Conservation (phyloP, 148 eudicot species). For the Heliamphora exappendiculata region DNA sequence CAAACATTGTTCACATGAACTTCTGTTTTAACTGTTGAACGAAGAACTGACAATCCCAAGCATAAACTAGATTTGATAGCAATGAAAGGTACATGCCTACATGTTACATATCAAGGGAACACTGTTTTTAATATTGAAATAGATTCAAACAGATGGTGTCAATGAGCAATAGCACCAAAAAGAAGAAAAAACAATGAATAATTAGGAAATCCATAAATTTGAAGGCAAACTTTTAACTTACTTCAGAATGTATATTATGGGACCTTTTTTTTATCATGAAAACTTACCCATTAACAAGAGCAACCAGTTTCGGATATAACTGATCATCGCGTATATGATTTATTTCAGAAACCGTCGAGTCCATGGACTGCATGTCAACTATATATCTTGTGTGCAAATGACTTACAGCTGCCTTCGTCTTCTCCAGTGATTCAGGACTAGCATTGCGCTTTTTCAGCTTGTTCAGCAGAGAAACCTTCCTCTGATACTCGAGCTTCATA, state of each 20-base stretch:
- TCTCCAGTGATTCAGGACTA: conserved; percentile 70
- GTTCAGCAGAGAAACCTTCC: conserved; percentile 70
- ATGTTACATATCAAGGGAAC: background rate
- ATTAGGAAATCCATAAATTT: background rate
- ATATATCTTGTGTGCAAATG: conserved; percentile 96
- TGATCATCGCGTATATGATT: conserved; percentile 86
- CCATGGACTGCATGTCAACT: conserved; percentile 98
- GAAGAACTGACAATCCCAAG: background rate
- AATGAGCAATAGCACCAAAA: background rate
- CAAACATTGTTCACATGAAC: background rate
- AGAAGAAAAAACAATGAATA: background rate
- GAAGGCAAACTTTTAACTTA: background rate
- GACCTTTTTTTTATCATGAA: background rate
- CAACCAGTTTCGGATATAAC: conserved; percentile 89
- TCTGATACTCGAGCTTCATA: conserved; percentile 88
- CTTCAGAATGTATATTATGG: background rate
- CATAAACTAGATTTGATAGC: background rate
- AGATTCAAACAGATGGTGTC: background rate
- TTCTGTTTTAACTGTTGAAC: background rate
- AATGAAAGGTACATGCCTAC: background rate
- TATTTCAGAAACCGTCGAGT: conserved; percentile 90
- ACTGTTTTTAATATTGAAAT: background rate
- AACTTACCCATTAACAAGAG: conserved; percentile 71
- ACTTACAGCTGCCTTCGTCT: conserved; percentile 95
- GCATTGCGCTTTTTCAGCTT: conserved; percentile 82